Conservation (phyloP, 495 filamentous ascomycete species). For the Xylaria telfairii region DNA sequence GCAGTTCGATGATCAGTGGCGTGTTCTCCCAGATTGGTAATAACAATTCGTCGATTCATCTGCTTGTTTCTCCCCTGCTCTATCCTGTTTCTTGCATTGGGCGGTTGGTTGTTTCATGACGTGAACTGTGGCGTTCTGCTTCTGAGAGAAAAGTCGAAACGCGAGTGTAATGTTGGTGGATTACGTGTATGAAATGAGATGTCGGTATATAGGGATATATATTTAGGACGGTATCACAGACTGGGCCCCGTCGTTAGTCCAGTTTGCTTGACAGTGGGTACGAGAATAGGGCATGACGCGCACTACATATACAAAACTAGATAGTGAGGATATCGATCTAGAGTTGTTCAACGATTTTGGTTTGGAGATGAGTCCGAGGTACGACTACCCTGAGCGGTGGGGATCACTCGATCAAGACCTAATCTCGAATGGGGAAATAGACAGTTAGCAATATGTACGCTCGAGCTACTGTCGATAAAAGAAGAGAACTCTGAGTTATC, state of each 20-base stretch:
- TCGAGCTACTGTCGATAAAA: background rate
- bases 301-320: background rate
- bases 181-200: background rate
- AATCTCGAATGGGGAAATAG: background rate
- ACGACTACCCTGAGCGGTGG: background rate
- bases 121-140: background rate
- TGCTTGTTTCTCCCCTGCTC: background rate
- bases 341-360: background rate
- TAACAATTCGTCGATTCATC: background rate
- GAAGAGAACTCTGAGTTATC: background rate
- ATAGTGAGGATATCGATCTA: background rate
- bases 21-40: conserved; percentile 51
- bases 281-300: background rate
- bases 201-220: background rate
- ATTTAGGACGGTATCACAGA: background rate
- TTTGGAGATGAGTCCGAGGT: background rate
- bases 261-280: background rate
- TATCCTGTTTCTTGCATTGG: background rate
- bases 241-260: background rate
- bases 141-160: background rate
- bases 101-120: background rate
- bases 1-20: conserved; percentile 58
- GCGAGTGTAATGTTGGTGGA: background rate
- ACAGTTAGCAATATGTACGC: background rate
- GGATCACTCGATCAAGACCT: background rate